A percentile compares a stretch with the other conserved stretches of the same genome.
phyloP scores from a whole-genome alignment of 148 eudicot genomes.

The Gaultheria prostrata region DNA sequence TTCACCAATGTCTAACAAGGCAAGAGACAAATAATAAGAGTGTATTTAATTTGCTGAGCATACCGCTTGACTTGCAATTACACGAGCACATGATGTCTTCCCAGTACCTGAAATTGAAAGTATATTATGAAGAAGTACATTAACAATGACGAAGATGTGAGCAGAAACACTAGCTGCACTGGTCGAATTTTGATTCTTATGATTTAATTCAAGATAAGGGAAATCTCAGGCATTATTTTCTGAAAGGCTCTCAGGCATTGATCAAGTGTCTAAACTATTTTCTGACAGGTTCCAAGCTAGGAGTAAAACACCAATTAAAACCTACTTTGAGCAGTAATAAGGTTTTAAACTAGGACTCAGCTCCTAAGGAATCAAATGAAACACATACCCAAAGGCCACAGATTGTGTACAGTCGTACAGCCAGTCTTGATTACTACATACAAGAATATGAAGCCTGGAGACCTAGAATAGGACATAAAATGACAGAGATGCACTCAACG shows the following conservation, averaged over 20 bases:
- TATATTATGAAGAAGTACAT: constrained; percentile 15
- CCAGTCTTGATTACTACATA: background rate
- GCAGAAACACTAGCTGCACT: background rate
- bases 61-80: constrained; percentile 94
- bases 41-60: background rate
- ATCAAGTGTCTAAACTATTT: background rate
- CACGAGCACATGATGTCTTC: constrained; percentile 98
- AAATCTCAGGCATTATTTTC: background rate
- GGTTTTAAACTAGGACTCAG: background rate
- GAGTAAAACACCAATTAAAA: background rate
- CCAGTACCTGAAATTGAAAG: constrained; percentile 81
- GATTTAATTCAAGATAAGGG: background rate
- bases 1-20: background rate
- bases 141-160: background rate
- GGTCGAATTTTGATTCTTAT: background rate
- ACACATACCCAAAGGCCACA: background rate
- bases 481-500: background rate
- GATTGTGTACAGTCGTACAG: background rate
- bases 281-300: background rate
- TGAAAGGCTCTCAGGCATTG: background rate
- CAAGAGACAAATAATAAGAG: background rate
- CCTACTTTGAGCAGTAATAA: background rate
- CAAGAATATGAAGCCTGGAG: background rate
- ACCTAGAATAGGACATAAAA: background rate
- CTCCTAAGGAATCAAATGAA: background rate